Conservation (phyloP, 345 rosid genomes). For the Lenwebbia sp. region DNA sequence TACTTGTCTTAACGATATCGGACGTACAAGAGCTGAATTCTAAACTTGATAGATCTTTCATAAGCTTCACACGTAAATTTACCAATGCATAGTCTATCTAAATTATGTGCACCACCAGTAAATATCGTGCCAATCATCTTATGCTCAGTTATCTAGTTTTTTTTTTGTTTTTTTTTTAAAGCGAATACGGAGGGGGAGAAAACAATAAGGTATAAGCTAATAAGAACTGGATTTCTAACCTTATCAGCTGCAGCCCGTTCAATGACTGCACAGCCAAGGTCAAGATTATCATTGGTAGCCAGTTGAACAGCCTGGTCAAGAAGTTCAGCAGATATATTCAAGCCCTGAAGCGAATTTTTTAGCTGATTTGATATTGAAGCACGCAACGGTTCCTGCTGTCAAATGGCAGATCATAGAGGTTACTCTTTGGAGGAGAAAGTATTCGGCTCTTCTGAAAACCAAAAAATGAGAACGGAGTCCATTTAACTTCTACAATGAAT, state of each 20-base stretch:
- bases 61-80: neutral
- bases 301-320: slow-evolving; percentile 92
- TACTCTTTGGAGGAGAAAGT: neutral
- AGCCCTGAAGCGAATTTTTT: slow-evolving; percentile 68
- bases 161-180: too few species aligned
- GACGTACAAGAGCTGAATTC: neutral
- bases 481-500: neutral
- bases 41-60: neutral
- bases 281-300: slow-evolving; percentile 97
- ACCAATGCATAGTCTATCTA: neutral
- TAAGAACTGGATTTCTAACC: slow-evolving; percentile 24
- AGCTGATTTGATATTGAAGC: slow-evolving; percentile 78
- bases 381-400: slow-evolving; percentile 81
- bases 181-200: neutral
- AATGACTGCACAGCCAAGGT: slow-evolving; percentile 97
- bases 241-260: slow-evolving; percentile 97
- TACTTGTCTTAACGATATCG: neutral
- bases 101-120: neutral
- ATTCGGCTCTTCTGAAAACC: neutral
- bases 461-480: neutral
- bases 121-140: neutral
- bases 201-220: neutral
- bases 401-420: neutral
- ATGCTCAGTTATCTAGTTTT: neutral
- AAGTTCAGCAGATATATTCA: slow-evolving; percentile 46